A percentile compares a stretch with the other conserved stretches of the same genome.
These are phyloP conservation scores for Candida saitoana DNA, from an alignment of 805 yeast species.

Conservation along the genomic window DNA sequence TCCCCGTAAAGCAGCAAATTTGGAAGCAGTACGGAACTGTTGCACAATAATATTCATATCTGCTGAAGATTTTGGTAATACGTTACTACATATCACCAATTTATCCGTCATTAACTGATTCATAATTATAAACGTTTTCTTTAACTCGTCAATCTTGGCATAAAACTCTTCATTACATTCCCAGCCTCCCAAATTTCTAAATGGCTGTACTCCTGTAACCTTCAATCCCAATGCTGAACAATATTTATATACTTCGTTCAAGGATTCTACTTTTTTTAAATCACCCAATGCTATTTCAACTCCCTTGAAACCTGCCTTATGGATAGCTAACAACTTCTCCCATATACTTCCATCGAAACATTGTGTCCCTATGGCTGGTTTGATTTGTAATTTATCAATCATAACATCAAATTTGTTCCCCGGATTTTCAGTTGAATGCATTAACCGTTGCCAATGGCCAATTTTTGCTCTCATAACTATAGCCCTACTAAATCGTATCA, in stretches of 20 bases:
- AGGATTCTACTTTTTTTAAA: constrained; percentile 10
- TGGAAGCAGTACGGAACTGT: constrained; percentile 12
- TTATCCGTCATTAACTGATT: constrained; percentile 9
- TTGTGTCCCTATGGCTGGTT: constrained; percentile 6
- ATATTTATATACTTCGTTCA: constrained; percentile 8
- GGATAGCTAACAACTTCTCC: constrained; percentile 12
- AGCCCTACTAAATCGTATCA: not conserved
- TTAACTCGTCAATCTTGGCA: constrained; percentile 9
- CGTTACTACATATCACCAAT: constrained; percentile 12
- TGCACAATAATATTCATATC: constrained; percentile 9
- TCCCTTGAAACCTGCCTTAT: constrained; percentile 13
- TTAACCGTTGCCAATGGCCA: too few relatives aligned
- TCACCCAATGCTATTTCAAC: constrained; percentile 14
- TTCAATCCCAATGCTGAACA: constrained; percentile 7
- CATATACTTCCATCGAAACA: constrained; percentile 12
- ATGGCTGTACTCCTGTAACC: constrained; percentile 13
- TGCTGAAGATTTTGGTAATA: constrained; percentile 7
- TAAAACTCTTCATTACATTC: constrained; percentile 6
- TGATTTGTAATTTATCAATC: not conserved
- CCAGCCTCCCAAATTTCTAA: constrained; percentile 14
- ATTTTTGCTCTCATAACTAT: too few relatives aligned
- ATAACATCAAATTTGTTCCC: not conserved
- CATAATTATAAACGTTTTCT: constrained; percentile 7
- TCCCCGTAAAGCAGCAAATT: constrained; percentile 11
- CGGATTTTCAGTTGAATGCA: not conserved